A percentile compares a stretch with the other conserved stretches of the same genome.
These are phyloP conservation scores for Cruciata laevipes DNA, from an alignment of 257 asterid species.

Conservation along the genomic window DNA sequence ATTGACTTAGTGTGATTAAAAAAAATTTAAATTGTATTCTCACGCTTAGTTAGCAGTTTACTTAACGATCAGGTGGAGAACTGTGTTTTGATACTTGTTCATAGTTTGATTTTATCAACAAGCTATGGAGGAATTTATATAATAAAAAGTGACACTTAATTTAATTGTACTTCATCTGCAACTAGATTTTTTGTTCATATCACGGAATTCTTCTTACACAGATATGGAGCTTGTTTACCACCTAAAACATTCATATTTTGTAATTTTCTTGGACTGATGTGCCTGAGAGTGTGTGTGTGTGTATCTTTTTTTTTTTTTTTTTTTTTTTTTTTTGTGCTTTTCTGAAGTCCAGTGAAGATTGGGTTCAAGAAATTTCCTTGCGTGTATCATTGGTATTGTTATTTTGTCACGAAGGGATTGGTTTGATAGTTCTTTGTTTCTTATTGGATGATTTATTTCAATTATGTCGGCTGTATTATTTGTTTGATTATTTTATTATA, in stretches of 20 bases:
- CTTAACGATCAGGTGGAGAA: neutral
- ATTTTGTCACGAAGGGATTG: neutral
- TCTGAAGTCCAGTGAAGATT: neutral
- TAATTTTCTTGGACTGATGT: neutral
- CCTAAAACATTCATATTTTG: neutral
- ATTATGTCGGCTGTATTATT: neutral
- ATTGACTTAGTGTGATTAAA: conserved; percentile 4
- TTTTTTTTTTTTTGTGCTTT: neutral
- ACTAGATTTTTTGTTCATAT: neutral
- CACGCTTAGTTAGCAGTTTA: neutral
- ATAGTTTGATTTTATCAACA: neutral
- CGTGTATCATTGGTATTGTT: neutral
- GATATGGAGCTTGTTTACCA: neutral
- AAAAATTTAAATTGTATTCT: neutral
- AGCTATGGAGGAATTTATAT: neutral
- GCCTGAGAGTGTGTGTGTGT: neutral
- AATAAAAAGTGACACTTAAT: neutral
- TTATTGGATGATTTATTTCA: conserved; percentile 1
- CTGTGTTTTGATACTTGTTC: neutral
- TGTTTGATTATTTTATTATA: neutral
- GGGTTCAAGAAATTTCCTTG: neutral
- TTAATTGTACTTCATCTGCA: neutral
- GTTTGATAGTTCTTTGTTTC: neutral
- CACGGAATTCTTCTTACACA: neutral
- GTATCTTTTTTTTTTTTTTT: neutral